Evolutionary conservation across 306 rosid species (phyloP), one percentile per base, ranked within the genome.

Genomic region (Cucurbita moschata): DNA sequence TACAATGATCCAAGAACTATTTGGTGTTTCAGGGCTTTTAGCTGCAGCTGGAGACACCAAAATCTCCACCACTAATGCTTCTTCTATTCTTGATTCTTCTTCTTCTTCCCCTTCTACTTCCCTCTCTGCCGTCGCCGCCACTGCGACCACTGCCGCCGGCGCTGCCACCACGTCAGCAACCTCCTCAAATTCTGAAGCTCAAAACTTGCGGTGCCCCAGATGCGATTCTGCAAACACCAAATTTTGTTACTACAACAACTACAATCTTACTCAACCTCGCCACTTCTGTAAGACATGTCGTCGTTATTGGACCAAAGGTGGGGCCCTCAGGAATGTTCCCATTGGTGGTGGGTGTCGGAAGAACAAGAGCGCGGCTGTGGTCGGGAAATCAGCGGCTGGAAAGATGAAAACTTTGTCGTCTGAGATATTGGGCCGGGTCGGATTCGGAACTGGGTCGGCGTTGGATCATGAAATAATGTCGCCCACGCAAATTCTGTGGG

Each of bases 211-310:
- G 75, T 95, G 99, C 55, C 96, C 79, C 1, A 63, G 96, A 11
- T 89, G 96, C 43, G 90, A 89, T 69, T 89, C 96, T 19, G 75
- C 96, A 61, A 88, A 92, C 89, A 92, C 97, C 16, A 92, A 92
- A 84, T 92, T 92, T 74, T 92, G 97, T 62, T 92, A 89, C 86
- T 89, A 89, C 86, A 89, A 89, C 87, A 89, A 89, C 87, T 89
- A 89, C 86, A 93, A 93, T 81, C 96, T 93, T 76, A 90, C 98
- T 37, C 98, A 93, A 85, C 98, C 98, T 3, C 98, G 98, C 47
- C 96, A 93, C 82, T 93, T 93, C 86, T 93, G 98, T 86, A 93
- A 93, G 84, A 88, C 97, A 6, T 93, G 98, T 61, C 98, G 98
- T 79, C 93, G 98, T 4, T 93, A 93, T 80, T 93, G 98, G 96